These are phyloP conservation scores for Aspergillus eucalypticola DNA, from an alignment of 2,329 filamentous ascomycete genomes.

Conservation along the genomic window DNA sequence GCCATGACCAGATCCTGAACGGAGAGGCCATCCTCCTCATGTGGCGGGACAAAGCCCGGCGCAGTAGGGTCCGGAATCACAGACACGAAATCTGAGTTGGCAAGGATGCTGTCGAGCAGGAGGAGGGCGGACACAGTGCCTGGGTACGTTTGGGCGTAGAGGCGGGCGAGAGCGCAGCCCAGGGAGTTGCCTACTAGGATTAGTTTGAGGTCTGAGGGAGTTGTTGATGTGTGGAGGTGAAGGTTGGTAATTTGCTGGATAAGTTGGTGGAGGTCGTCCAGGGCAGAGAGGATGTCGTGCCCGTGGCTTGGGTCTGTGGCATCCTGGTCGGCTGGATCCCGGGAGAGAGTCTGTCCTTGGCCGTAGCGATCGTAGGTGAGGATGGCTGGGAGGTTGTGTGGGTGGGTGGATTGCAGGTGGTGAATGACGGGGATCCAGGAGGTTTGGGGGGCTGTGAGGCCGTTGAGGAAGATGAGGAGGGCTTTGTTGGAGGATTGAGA, in stretches of 20 bases:
- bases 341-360: conserved; percentile 54
- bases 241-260: conserved; percentile 42
- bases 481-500: conserved; percentile 7
- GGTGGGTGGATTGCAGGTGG: conserved; percentile 20
- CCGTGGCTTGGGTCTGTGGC: conserved; percentile 29
- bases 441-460: conserved; percentile 43
- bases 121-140: conserved; percentile 50
- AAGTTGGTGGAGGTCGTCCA: conserved; percentile 46
- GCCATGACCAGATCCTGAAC: conserved; percentile 37
- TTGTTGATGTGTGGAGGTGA: conserved; percentile 24
- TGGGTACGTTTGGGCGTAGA: conserved; percentile 53
- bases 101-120: conserved; percentile 60
- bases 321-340: conserved; percentile 43
- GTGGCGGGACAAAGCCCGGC: conserved; percentile 47
- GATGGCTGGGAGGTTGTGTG: conserved; percentile 42
- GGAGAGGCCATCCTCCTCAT: conserved; percentile 37
- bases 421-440: conserved; percentile 41
- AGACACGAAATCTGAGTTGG: conserved; percentile 58
- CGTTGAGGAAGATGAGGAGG: conserved; percentile 49
- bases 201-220: conserved; percentile 31
- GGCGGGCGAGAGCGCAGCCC: conserved; percentile 54
- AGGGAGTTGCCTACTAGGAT: conserved; percentile 55
- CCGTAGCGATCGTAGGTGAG: conserved; percentile 62
- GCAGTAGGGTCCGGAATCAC: conserved; percentile 58
- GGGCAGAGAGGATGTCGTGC: conserved; percentile 7